Evolutionary conservation across 1,284 basidiomycete genomes (phyloP).

Genomic region (Irpex sp.): DNA sequence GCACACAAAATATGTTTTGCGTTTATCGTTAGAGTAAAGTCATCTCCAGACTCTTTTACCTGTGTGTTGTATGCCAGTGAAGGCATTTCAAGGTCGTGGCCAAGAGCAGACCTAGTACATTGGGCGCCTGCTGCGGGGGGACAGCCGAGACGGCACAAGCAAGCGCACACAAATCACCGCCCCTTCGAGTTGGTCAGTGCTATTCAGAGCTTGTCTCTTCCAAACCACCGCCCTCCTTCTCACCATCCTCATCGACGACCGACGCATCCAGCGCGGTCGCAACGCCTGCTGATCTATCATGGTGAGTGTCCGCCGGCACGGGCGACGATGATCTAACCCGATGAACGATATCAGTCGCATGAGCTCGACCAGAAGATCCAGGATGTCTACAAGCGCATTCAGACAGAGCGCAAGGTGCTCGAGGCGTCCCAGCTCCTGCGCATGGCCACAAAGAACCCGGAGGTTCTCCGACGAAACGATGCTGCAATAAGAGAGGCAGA

Average conservation of each 20-base stretch:
- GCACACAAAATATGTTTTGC: slow-evolving; percentile 36
- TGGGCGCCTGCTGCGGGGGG: not conserved
- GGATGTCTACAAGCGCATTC: slow-evolving; percentile 87
- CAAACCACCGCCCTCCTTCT: slow-evolving; percentile 12
- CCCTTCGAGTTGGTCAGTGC: slow-evolving; percentile 13
- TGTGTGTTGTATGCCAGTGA: slow-evolving; percentile 27
- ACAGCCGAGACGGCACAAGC: slow-evolving; percentile 19
- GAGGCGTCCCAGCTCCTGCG: slow-evolving; percentile 81
- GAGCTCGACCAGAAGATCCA: slow-evolving; percentile 90
- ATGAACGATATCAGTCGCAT: slow-evolving; percentile 29
- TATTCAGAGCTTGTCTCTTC: not conserved
- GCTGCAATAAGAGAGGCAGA: slow-evolving; percentile 88
- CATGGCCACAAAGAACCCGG: slow-evolving; percentile 82
- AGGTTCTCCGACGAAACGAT: slow-evolving; percentile 80
- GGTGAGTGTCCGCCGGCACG: slow-evolving; percentile 15
- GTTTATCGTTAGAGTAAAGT: slow-evolving; percentile 29
- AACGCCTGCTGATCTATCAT: slow-evolving; percentile 20
- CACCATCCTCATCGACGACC: slow-evolving; percentile 15
- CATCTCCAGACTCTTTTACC: slow-evolving; percentile 29
- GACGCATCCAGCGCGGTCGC: slow-evolving; percentile 10
- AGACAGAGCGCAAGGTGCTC: slow-evolving; percentile 90
- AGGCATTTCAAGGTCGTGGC: slow-evolving; percentile 29
- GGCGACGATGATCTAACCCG: slow-evolving; percentile 1
- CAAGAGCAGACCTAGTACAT: slow-evolving; percentile 1
- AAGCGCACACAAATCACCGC: slow-evolving; percentile 27